A percentile compares a stretch with the other conserved stretches of the same genome.
These are phyloP conservation scores for Paraconiothyrium sp. DNA, from an alignment of 2,329 filamentous ascomycete genomes.

Conservation along the genomic window DNA sequence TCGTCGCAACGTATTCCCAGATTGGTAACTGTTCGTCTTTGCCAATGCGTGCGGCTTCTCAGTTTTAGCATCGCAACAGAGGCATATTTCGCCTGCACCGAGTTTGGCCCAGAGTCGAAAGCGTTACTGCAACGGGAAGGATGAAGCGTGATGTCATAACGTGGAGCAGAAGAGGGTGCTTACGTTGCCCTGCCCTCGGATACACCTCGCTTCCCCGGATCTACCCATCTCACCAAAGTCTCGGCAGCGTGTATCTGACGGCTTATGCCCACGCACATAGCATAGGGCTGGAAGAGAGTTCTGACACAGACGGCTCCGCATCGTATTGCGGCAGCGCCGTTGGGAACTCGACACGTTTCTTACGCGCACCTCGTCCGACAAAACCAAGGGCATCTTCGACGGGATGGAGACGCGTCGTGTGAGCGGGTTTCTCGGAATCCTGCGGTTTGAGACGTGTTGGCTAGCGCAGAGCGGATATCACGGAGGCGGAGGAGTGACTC, in stretches of 20 bases:
- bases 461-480: slow-evolving; percentile 7
- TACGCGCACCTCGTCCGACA: not conserved
- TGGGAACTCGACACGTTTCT: not conserved
- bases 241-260: slow-evolving; percentile 12
- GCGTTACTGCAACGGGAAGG: not conserved
- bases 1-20: not conserved
- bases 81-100: not conserved
- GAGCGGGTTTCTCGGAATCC: not conserved
- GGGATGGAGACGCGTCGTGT: not conserved
- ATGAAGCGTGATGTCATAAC: not conserved
- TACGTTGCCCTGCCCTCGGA: not conserved
- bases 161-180: slow-evolving; percentile 3
- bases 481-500: not conserved
- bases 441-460: not conserved
- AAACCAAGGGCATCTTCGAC: not conserved
- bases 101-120: not conserved
- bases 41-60: not conserved
- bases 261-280: slow-evolving; percentile 10
- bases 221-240: slow-evolving; percentile 6
- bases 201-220: slow-evolving; percentile 15
- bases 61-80: not conserved
- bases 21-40: not conserved
- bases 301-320: slow-evolving; percentile 20
- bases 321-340: slow-evolving; percentile 4
- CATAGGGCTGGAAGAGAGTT: slow-evolving; percentile 23